These are phyloP conservation scores for Tuber calosporum DNA, from an alignment of 495 filamentous ascomycete genomes.

Conservation along the genomic window DNA sequence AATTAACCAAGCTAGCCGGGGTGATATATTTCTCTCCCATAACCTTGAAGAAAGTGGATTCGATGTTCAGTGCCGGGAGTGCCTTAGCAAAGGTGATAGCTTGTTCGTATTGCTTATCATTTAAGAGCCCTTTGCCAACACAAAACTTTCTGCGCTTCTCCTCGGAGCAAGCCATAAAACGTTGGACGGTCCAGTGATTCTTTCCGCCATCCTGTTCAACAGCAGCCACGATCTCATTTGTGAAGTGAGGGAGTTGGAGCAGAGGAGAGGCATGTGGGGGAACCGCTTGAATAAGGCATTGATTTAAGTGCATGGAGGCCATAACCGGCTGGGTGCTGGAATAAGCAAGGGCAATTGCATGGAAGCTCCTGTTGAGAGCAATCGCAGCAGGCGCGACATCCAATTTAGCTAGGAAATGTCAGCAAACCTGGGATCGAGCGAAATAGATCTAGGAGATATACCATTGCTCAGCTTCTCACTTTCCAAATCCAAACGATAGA, in stretches of 20 bases:
- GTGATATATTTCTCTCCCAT: conserved; percentile 87
- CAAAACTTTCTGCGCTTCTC: conserved; percentile 61
- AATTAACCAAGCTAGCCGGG: conserved; percentile 83
- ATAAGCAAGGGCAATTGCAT: conserved; percentile 77
- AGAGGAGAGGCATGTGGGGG: conserved; percentile 77
- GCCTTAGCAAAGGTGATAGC: conserved; percentile 70
- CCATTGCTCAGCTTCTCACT: conserved; percentile 40
- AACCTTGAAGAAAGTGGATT: conserved; percentile 97
- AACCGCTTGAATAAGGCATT: conserved; percentile 83
- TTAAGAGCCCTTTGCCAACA: conserved; percentile 63
- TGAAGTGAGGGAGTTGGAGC: conserved; percentile 86
- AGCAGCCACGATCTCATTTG: conserved; percentile 60
- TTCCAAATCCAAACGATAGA: conserved; percentile 67
- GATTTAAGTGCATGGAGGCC: conserved; percentile 70
- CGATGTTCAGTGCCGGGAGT: conserved; percentile 73
- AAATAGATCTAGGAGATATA: conserved; percentile 11
- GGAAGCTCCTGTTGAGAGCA: conserved; percentile 74
- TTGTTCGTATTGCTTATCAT: conserved; percentile 65
- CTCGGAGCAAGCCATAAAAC: conserved; percentile 77
- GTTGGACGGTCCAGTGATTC: conserved; percentile 69
- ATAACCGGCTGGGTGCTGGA: conserved; percentile 74
- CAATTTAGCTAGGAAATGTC: conserved; percentile 51
- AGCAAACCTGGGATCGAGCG: conserved; percentile 5
- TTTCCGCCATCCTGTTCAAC: conserved; percentile 67
- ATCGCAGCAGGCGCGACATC: conserved; percentile 81